These are phyloP conservation scores for Bryoerythrophyllum caledonicum DNA, from an alignment of 225 moss, liverwort and hornwort species.

Conservation along the genomic window DNA sequence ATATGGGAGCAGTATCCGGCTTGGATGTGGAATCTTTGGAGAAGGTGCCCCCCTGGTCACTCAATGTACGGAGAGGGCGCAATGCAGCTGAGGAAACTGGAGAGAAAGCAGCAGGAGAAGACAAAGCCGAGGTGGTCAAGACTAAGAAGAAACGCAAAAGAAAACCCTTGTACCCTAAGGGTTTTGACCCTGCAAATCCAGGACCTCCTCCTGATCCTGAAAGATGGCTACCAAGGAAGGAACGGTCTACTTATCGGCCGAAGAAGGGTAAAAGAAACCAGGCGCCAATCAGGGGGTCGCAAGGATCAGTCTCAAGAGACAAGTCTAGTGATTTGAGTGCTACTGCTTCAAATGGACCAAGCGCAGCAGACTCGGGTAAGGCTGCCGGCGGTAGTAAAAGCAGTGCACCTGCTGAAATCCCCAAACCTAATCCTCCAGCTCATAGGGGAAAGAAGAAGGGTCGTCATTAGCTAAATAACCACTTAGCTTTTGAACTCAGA, in stretches of 20 bases:
- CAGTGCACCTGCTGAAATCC: slow-evolving; percentile 37
- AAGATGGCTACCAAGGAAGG: slow-evolving; percentile 94
- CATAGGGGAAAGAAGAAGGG: slow-evolving; percentile 68
- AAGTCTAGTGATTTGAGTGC: slow-evolving; percentile 53
- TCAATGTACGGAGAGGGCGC: slow-evolving; percentile 64
- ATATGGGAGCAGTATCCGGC: slow-evolving; percentile 59
- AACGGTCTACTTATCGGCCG: slow-evolving; percentile 82
- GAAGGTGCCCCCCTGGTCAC: slow-evolving; percentile 69
- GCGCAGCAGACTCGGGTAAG: slow-evolving; percentile 40
- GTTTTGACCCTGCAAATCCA: slow-evolving; percentile 89
- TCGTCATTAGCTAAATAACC: slow-evolving; percentile 38
- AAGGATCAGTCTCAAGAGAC: slow-evolving; percentile 69
- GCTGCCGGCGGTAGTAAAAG: slow-evolving; percentile 32
- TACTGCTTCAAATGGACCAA: slow-evolving; percentile 36
- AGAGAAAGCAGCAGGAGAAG: slow-evolving; percentile 61
- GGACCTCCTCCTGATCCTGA: slow-evolving; percentile 99
- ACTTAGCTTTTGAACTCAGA: slow-evolving; percentile 17
- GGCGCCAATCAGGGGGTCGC: slow-evolving; percentile 82
- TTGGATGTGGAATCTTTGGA: slow-evolving; percentile 81
- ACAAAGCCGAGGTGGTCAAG: slow-evolving; percentile 61
- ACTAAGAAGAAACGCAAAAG: slow-evolving; percentile 86
- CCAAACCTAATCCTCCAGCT: slow-evolving; percentile 50
- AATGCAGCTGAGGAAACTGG: slow-evolving; percentile 58
- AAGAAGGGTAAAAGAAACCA: slow-evolving; percentile 81
- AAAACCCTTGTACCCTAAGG: slow-evolving; percentile 89